A percentile compares a stretch with the other conserved stretches of the same genome.
phyloP scores from a whole-genome alignment of 2,329 filamentous ascomycete species.

The Boeremia exigua region DNA sequence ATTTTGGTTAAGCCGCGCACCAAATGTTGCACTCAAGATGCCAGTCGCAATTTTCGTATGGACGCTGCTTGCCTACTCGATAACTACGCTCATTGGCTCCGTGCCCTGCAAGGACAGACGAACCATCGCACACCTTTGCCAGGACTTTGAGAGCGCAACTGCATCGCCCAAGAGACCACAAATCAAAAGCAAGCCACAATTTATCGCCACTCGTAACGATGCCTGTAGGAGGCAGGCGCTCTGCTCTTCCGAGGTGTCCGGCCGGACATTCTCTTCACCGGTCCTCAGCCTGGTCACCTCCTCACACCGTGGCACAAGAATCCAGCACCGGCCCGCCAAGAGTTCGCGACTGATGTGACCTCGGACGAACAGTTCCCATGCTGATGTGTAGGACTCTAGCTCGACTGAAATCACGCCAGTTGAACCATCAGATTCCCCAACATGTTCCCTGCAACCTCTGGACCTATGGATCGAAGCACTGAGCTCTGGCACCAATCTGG shows the following conservation, averaged over 20 bases:
- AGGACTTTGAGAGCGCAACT: not conserved
- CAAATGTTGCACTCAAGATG: not conserved
- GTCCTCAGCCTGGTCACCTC: not conserved
- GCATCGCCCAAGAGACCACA: not conserved
- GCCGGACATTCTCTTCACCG: not conserved
- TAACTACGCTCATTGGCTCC: not conserved
- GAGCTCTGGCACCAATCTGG: not conserved
- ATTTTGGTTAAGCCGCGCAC: not conserved
- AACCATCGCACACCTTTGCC: not conserved
- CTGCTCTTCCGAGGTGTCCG: not conserved
- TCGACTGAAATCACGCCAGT: too few relatives aligned
- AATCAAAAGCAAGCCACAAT: not conserved
- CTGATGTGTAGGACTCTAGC: not conserved
- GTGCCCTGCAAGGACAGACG: not conserved
- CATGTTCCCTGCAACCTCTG: not conserved
- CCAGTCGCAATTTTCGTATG: not conserved
- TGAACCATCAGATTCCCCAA: not conserved
- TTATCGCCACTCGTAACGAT: not conserved
- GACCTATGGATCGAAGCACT: not conserved
- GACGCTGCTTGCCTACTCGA: not conserved
- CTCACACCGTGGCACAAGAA: not conserved
- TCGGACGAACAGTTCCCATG: not conserved
- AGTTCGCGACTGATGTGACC: not conserved
- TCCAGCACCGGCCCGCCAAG: not conserved
- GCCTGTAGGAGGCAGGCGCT: not conserved